phyloP scores from a whole-genome alignment of 2,329 filamentous ascomycete species.

The Capronia americana region DNA sequence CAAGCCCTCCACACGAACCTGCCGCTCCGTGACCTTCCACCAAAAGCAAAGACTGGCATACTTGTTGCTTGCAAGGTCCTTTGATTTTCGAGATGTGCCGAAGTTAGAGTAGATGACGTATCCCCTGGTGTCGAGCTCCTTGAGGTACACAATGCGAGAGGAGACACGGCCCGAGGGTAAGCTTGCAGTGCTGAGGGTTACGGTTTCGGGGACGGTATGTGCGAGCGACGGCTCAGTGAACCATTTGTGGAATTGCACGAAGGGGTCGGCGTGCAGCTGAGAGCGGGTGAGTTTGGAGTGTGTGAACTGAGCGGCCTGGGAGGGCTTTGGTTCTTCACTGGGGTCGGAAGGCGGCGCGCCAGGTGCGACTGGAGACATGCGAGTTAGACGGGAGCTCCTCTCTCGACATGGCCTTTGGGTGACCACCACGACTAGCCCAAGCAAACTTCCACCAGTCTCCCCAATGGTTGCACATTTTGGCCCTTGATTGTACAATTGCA shows the following conservation, averaged over 20 bases:
- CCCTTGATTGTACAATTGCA: not conserved
- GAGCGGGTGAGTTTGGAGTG: constrained; percentile 65
- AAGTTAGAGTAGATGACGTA: constrained; percentile 97
- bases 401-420: not conserved
- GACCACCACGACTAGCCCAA: not conserved
- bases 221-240: constrained; percentile 73
- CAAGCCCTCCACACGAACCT: constrained; percentile 85
- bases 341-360: constrained; percentile 1
- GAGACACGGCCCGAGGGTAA: constrained; percentile 85
- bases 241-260: constrained; percentile 88
- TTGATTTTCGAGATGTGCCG: constrained; percentile 72
- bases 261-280: constrained; percentile 70
- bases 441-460: not conserved
- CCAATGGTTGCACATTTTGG: not conserved
- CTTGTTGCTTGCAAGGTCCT: constrained; percentile 74
- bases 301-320: constrained; percentile 74
- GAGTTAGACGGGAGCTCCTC: constrained; percentile 1
- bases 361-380: constrained; percentile 13
- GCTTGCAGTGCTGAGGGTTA: constrained; percentile 81
- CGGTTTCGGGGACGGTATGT: constrained; percentile 83
- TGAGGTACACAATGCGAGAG: constrained; percentile 88
- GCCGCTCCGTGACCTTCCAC: constrained; percentile 85
- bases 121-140: constrained; percentile 82
- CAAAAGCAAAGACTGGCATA: constrained; percentile 86
- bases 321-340: constrained; percentile 11